Evolutionary conservation across 192 early-diverging fungal species (phyloP).

Genomic region (Mortierella claussenii): DNA sequence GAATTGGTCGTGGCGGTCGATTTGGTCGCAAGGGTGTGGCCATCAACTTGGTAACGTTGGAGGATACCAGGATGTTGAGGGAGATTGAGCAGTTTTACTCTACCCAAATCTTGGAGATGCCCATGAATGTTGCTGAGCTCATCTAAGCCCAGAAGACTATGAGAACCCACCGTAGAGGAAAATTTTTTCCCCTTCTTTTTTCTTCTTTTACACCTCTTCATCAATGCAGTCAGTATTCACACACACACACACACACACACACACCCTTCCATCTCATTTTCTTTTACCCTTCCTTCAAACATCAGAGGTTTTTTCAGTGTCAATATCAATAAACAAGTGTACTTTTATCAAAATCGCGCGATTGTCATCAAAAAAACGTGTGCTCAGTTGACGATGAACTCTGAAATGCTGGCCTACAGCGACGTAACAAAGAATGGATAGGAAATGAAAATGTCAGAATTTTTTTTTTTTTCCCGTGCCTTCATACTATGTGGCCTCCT

Average conservation of each 20-base stretch:
- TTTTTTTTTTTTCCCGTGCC: neutral
- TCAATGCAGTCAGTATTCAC: too few species aligned
- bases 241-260: too few species aligned
- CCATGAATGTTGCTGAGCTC: constrained; percentile 92
- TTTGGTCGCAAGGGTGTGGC: constrained; percentile 99
- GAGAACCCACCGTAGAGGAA: too few species aligned
- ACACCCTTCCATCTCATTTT: constrained; percentile 14
- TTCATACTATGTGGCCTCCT: neutral
- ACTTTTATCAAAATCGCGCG: too few species aligned
- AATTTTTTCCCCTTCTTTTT: too few species aligned
- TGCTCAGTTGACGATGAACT: constrained; percentile 48
- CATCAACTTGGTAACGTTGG: constrained; percentile 96
- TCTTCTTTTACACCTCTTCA: too few species aligned
- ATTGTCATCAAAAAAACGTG: too few species aligned
- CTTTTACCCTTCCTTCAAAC: constrained; percentile 14
- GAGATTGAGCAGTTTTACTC: constrained; percentile 90
- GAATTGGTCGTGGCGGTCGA: constrained; percentile 98
- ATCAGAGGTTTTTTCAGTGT: neutral
- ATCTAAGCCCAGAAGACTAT: constrained; percentile 66
- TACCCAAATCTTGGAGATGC: constrained; percentile 99
- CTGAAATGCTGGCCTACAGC: constrained; percentile 33
- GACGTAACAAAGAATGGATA: neutral
- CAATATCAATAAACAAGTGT: too few species aligned
- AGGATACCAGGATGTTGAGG: constrained; percentile 85
- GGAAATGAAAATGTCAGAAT: neutral